Evolutionary conservation across 306 rosid genomes (phyloP), one percentile per base, ranked within the genome.

Genomic region (Castanopsis chinensis): DNA sequence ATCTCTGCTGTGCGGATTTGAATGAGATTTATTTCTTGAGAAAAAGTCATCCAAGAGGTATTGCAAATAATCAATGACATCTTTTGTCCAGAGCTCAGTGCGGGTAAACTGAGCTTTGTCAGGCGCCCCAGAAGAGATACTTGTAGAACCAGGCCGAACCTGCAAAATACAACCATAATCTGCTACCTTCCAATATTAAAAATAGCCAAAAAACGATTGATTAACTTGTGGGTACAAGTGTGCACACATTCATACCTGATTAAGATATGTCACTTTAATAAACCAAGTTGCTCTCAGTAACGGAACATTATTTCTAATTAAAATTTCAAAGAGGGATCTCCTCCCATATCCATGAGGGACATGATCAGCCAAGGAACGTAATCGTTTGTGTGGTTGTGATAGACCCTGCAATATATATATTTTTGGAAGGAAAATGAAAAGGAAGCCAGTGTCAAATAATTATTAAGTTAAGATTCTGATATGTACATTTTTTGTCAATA

Each of bases 281-380:
- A 91, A 89, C 99, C 99, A 95, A 68, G 97, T 92, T 68, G 99
- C 99, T 90, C 94, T 91, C 57, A 95, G 87, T 85, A 95, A 88
- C 20, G 99, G 98, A 78, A 95, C 98, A 84, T 95, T 93, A 78
- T 95, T 95, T 90, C 83, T 93, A 73, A 87, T 83, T 67, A 95
- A 96, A 90, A 93, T 90, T 56, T 93, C 99, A 81, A 95, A 77
- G 72, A 95, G 92, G 56, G 88, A 56, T 79, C 83, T 80, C 87
- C 83, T 95, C 85, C 86, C 91, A 87, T 83, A 91, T 60, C 98
- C 99, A 76, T 84, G 92, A 79, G 99, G 99, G 79, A 95, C 93
- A 81, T 86, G 92, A 82, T 95, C 97, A 10, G 92, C 94, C 92
- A 93, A 86, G 71, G 91, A 72, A 53, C 94, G 89, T 69, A 95